phyloP scores from a whole-genome alignment of 106 monocot species.

The Ottelia alismoides region DNA sequence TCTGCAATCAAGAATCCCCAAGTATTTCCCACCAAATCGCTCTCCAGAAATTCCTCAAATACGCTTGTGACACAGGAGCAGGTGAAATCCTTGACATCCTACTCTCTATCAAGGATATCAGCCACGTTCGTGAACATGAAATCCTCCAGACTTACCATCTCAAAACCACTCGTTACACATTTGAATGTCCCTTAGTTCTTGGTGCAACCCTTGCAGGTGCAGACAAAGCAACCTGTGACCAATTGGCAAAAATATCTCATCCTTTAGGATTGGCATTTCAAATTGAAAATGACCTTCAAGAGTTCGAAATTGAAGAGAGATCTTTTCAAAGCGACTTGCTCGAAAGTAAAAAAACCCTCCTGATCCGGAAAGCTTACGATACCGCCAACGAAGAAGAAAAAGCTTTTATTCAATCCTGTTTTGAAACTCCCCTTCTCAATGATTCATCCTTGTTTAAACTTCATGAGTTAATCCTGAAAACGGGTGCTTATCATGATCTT shows the following conservation, averaged over 20 bases:
- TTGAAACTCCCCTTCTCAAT: background rate
- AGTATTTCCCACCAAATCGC: background rate
- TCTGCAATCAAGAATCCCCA: background rate
- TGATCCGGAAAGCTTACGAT: background rate
- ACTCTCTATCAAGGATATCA: background rate
- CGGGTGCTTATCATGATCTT: too few species aligned
- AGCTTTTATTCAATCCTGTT: background rate
- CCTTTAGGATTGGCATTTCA: background rate
- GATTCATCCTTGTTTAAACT: background rate
- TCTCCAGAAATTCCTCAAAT: background rate
- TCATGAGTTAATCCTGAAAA: background rate
- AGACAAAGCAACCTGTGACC: background rate
- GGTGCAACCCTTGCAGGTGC: background rate
- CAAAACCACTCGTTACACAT: background rate
- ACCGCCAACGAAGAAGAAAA: background rate
- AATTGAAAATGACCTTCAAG: background rate
- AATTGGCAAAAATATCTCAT: background rate
- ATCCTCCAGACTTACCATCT: background rate
- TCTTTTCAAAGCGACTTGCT: background rate
- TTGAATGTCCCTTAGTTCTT: background rate
- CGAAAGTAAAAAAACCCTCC: background rate
- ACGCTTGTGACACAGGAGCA: background rate
- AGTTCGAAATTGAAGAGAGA: background rate
- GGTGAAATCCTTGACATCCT: background rate
- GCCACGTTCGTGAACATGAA: background rate